Evolutionary conservation across 495 filamentous ascomycete genomes (phyloP), one percentile per base, ranked within the genome.

Genomic region (Xylaria intraflava): DNA sequence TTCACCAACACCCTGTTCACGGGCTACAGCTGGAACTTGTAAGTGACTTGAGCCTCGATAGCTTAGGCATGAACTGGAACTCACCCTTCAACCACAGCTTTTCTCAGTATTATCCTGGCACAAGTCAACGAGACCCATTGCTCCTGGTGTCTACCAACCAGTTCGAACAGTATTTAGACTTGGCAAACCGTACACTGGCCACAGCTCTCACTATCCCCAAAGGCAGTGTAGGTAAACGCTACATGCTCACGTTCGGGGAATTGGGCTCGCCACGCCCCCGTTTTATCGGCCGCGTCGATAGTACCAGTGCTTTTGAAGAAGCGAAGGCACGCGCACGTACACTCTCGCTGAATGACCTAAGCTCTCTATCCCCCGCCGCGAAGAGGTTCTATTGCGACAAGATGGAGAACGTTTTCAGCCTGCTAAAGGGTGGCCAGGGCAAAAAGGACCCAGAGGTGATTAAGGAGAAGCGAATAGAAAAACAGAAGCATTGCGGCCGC

Each of bases 1-100:
- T 83, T 85, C 39, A 66, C 58, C 0, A 69, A 73, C 9, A 78
- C 82, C 26, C 76, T 86, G 56, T 81, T 83, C 57, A 58, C 76
- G 2, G 41, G 58, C 0, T 73, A 80, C 2, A 53, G 67, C 33
- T 95, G 88, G 89, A 84, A 89, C 53, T 56, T 93, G 88, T 94
- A 72, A 79, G 84, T 80, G 39, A n/a, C n/a, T 6, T 49, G 51
- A 51, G 30, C 16, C 7, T 17, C 16, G 1, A 31, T 16, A 14
- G 24, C 17, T 17, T 27, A 27, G 46, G 17, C 26, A 17, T 42
- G 30, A 29, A 3, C 6, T 30, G 11, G 41, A 12, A 9, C 39
- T 53, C 58, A 46, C 51, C 40, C 2, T 16, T 3, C 17, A 10
- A 42, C 40, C 54, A 17, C 23, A 91, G 88, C 36, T 90, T 86